A percentile compares a stretch with the other conserved stretches of the same genome.
phyloP scores from a whole-genome alignment of 371 early-diverging fungal species.

The Zopfochytrium polystomum region DNA sequence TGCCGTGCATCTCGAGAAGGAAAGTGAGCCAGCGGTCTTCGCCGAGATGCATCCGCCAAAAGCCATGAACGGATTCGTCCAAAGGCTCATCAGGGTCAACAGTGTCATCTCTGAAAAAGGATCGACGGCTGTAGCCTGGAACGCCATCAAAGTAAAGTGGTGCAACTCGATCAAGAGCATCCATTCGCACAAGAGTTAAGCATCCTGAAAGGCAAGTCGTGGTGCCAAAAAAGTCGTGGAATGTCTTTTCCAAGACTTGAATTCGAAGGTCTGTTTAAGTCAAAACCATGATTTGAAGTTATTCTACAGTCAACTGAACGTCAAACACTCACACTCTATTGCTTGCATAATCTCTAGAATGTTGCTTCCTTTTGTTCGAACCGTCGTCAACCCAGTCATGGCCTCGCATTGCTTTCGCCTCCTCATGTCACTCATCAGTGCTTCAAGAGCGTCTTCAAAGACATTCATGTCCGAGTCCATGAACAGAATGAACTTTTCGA shows the following conservation, averaged over 20 bases:
- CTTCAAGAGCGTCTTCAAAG: slow-evolving; percentile 11
- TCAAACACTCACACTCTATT: not conserved
- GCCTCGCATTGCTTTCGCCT: not conserved
- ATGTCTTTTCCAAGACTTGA: slow-evolving; percentile 2
- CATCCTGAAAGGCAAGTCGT: slow-evolving; percentile 40
- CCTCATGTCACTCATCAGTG: not conserved
- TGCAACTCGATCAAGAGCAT: slow-evolving; percentile 23
- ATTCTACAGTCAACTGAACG: not conserved
- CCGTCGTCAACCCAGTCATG: not conserved
- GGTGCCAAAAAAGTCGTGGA: slow-evolving; percentile 26
- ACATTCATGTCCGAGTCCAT: slow-evolving; percentile 40
- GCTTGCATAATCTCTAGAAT: not conserved
- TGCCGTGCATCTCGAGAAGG: slow-evolving; percentile 13
- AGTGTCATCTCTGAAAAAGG: too few species aligned
- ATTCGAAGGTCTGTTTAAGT: not conserved
- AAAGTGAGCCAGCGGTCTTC: slow-evolving; percentile 33
- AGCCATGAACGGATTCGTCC: slow-evolving; percentile 7
- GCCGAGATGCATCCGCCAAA: slow-evolving; percentile 22
- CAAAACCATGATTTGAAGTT: not conserved
- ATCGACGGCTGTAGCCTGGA: not conserved
- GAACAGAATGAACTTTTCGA: slow-evolving; percentile 22
- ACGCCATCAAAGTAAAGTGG: slow-evolving; percentile 32
- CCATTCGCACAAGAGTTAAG: slow-evolving; percentile 35
- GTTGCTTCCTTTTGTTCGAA: slow-evolving; percentile 1
- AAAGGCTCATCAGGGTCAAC: not conserved